phyloP scores from a whole-genome alignment of 495 filamentous ascomycete species.

The Aspergillus avenaceus region DNA sequence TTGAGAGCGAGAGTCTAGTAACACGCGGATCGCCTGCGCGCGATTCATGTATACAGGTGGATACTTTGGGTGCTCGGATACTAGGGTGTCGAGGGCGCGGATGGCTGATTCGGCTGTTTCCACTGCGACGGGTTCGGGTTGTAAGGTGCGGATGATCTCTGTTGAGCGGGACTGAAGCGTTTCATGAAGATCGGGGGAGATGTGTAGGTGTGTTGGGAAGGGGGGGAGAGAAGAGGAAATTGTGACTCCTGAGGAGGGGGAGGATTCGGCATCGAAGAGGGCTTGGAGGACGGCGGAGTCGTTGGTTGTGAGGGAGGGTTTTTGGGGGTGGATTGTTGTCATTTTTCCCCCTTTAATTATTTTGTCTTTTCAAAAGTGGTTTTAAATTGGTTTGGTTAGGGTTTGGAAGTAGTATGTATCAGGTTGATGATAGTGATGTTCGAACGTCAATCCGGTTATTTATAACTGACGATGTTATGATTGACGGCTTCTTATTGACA shows the following conservation, averaged over 20 bases:
- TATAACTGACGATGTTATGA: no score
- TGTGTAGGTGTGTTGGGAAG: constrained; percentile 44
- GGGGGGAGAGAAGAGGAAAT: constrained; percentile 56
- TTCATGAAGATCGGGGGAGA: constrained; percentile 17
- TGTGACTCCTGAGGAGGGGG: constrained; percentile 48
- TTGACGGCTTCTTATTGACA: no score
- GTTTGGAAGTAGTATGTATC: background rate
- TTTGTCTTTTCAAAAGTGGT: background rate
- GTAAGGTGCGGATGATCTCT: constrained; percentile 27
- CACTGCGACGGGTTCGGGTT: constrained; percentile 11
- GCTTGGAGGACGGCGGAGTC: constrained; percentile 71
- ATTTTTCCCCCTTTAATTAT: constrained; percentile 15
- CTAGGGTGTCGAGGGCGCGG: constrained; percentile 47
- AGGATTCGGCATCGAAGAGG: constrained; percentile 75
- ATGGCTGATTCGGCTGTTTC: constrained; percentile 28
- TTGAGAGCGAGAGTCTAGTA: constrained; percentile 20
- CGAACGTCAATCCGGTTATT: no score
- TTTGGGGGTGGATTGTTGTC: constrained; percentile 39
- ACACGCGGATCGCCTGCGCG: constrained; percentile 63
- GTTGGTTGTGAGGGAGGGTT: constrained; percentile 56
- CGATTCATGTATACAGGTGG: constrained; percentile 74
- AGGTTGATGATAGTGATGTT: no score
- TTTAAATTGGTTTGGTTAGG: background rate
- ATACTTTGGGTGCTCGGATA: constrained; percentile 58
- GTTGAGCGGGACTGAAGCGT: constrained; percentile 25